A percentile compares a stretch with the other conserved stretches of the same genome.
phyloP scores from a whole-genome alignment of 345 rosid species.

The Theobroma cacao region DNA sequence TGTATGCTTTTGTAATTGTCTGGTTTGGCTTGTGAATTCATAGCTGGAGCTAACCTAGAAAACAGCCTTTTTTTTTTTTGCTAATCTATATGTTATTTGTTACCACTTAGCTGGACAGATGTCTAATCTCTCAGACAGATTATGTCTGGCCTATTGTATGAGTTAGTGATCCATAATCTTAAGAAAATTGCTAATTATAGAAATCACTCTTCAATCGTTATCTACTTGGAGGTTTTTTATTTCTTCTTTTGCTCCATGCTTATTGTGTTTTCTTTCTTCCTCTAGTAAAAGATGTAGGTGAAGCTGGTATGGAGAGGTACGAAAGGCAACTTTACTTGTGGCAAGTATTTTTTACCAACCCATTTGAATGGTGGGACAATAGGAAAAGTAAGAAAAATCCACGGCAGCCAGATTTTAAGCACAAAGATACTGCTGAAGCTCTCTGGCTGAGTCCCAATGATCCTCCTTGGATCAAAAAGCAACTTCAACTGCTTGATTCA shows the following conservation, averaged over 20 bases:
- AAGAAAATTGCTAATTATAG: background rate
- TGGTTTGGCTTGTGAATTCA: background rate
- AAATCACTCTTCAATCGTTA: background rate
- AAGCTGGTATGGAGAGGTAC: constrained; percentile 20
- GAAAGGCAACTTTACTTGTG: constrained; percentile 50
- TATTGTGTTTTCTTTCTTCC: background rate
- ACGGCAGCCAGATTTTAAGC: constrained; percentile 65
- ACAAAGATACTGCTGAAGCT: constrained; percentile 65
- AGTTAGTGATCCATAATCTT: background rate
- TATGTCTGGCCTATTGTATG: background rate
- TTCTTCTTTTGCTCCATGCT: background rate
- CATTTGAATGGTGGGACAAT: constrained; percentile 85
- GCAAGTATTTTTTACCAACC: constrained; percentile 70
- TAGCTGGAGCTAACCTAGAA: background rate
- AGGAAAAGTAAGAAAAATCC: constrained; percentile 52
- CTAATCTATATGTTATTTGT: background rate
- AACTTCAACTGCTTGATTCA: constrained; percentile 54
- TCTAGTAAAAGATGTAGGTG: constrained; percentile 26
- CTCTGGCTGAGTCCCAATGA: constrained; percentile 54
- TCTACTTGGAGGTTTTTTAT: background rate
- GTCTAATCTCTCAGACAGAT: background rate
- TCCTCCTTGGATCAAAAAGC: constrained; percentile 70
- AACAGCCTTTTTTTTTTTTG: background rate
- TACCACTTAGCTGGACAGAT: background rate
- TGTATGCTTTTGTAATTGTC: background rate